A percentile compares a stretch with the other conserved stretches of the same genome.
Evolutionary conservation across 345 rosid species (phyloP).

Genomic region (Camelina neglecta): DNA sequence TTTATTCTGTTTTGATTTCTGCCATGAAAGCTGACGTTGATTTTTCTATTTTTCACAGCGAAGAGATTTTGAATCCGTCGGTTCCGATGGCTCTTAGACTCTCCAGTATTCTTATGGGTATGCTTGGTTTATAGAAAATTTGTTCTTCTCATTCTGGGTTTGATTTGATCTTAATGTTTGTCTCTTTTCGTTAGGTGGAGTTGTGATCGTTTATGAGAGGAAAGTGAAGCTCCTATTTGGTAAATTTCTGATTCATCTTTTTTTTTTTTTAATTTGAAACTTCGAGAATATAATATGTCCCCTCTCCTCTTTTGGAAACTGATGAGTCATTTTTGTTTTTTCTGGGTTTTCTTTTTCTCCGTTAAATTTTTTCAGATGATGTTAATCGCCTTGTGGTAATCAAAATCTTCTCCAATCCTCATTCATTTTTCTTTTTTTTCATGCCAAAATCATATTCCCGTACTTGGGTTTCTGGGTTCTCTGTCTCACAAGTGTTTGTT

Average conservation of each 20-base stretch:
- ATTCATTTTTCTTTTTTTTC: background rate
- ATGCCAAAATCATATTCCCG: background rate
- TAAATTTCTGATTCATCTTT: conserved; percentile 31
- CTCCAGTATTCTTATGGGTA: conserved; percentile 94
- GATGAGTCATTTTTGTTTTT: conserved; percentile 11
- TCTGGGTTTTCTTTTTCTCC: conserved; percentile 10
- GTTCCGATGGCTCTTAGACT: conserved; percentile 95
- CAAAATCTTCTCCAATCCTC: conserved; percentile 10
- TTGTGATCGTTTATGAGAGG: conserved; percentile 88
- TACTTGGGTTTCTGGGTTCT: background rate
- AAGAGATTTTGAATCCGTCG: conserved; percentile 88
- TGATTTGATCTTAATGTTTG: conserved; percentile 11
- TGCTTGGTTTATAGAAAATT: background rate
- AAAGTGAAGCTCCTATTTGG: conserved; percentile 90
- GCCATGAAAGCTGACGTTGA: conserved; percentile 7
- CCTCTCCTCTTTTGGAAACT: conserved; percentile 1
- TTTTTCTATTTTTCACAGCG: conserved; percentile 52
- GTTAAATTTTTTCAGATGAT: conserved; percentile 60
- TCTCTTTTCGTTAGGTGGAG: conserved; percentile 65
- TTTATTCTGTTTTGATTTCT: conserved; percentile 8
- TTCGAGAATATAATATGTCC: conserved; percentile 4
- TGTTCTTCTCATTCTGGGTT: conserved; percentile 12
- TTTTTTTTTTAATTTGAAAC: background rate
- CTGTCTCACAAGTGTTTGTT: background rate
- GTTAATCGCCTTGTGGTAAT: conserved; percentile 79